Conservation (phyloP, 495 filamentous ascomycete genomes). For the Talaromyces wortmannii region DNA sequence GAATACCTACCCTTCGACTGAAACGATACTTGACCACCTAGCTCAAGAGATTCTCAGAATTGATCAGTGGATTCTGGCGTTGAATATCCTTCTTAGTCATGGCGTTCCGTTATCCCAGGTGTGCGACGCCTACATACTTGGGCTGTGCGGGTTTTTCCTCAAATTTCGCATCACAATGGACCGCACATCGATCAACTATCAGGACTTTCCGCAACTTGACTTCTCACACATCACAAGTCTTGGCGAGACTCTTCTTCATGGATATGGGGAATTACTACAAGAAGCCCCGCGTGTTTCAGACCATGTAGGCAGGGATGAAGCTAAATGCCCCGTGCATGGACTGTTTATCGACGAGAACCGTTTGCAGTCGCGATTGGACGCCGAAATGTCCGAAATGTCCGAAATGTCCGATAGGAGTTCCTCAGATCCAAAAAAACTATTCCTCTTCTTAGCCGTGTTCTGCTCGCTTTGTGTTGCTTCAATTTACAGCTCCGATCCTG, state of each 20-base stretch:
- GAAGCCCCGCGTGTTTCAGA: background rate
- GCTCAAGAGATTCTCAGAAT: background rate
- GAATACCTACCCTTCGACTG: too few species aligned
- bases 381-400: background rate
- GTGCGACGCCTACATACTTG: background rate
- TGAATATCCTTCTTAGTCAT: constrained; percentile 1
- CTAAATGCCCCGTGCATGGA: background rate
- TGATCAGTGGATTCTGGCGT: background rate
- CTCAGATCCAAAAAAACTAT: background rate
- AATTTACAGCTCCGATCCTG: background rate
- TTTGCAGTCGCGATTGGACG: background rate
- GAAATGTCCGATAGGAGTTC: background rate
- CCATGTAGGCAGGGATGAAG: background rate
- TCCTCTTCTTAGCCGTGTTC: background rate
- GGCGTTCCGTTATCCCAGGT: background rate
- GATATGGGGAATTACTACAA: background rate
- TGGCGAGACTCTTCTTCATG: background rate
- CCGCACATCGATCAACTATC: background rate
- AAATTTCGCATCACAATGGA: constrained; percentile 1
- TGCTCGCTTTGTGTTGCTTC: constrained; percentile 1
- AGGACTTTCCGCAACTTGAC: background rate
- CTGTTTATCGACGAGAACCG: background rate
- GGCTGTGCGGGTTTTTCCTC: background rate
- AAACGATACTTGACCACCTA: background rate
- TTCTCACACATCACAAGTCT: background rate